Percentiles rank a stretch among this genome's conserved stretches.
Evolutionary conservation across 768 basidiomycete species (phyloP).

Genomic region (Termitomyces sp.): DNA sequence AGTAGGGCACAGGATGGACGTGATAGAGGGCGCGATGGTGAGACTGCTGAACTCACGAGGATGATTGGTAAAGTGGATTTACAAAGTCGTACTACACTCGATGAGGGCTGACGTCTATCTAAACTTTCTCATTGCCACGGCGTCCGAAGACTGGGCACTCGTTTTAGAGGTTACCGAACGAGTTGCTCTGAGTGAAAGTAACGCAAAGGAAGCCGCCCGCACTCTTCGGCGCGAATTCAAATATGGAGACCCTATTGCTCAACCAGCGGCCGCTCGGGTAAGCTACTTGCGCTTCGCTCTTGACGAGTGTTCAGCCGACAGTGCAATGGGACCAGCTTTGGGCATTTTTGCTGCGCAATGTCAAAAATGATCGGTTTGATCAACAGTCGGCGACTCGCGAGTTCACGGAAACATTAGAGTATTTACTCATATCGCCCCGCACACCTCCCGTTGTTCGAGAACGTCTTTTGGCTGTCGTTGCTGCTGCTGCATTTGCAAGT

Average conservation of each 20-base stretch:
- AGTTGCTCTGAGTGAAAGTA: conserved; percentile 65
- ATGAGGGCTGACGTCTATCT: conserved; percentile 37
- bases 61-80: conserved; percentile 15
- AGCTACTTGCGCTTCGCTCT: conserved; percentile 20
- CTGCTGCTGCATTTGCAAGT: conserved; percentile 74
- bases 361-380: conserved; percentile 61
- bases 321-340: conserved; percentile 52
- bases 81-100: background rate
- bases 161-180: conserved; percentile 86
- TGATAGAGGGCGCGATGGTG: conserved; percentile 14
- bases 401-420: conserved; percentile 77
- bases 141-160: conserved; percentile 79
- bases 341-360: conserved; percentile 89
- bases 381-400: conserved; percentile 69
- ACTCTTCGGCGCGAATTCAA: conserved; percentile 87
- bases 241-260: conserved; percentile 75
- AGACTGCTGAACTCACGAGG: conserved; percentile 17
- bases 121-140: conserved; percentile 75
- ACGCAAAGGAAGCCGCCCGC: conserved; percentile 81
- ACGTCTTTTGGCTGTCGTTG: conserved; percentile 76
- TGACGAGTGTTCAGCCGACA: background rate
- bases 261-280: conserved; percentile 74
- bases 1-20: background rate
- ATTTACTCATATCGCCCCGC: conserved; percentile 56
- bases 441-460: conserved; percentile 82